Evolutionary conservation across 805 yeast species (phyloP), one percentile per base, ranked within the genome.

Genomic region (Ogataea pignaliae): DNA sequence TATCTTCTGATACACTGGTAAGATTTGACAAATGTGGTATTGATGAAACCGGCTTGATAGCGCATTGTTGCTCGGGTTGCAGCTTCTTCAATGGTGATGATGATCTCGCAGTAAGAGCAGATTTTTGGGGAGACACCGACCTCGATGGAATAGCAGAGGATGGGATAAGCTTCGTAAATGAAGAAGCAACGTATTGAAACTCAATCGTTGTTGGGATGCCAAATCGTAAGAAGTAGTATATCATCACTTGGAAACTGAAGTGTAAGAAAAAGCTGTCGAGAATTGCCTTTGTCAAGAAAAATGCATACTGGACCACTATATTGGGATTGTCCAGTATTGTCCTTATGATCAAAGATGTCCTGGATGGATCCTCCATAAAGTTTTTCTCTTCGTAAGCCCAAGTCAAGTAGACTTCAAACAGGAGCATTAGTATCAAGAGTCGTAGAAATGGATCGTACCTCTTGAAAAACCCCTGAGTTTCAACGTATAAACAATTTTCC

Each of bases 361-460:
- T 48, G 11, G 42, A 40, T 9, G 43, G 45, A 33, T 52, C 47
- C 18, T 54, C 61, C 29, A 57, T 50, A 34, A 57, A 56, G 43
- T 72, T 75, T 52, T 77, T 79, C 61, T 91, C 99, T 48, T 85
- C 90, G 44, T 83, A 79, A 0, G 96, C 96, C 98, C 99, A 93
- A 1, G 80, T 81, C 41, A 93, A 64, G 60, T 93, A 93, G 4
- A 91, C 91, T 54, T 93, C 97, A 55, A 91, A 88, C 13, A 93
- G 71, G 0, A 86, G 68, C 42, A 85, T 71, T 33, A 91, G 69
- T 3, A 85, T 52, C 52, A 85, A 66, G 32, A 85, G 64, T 29
- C 91, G 64, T n/a, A 68, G 37, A 13, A 55, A 54, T 0, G 55
- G 50, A 1, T 50, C 47, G 28, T 48, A 44, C 38, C 48, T 40